Conservation (phyloP, 129 eudicot species). For the Apium graveolens region DNA sequence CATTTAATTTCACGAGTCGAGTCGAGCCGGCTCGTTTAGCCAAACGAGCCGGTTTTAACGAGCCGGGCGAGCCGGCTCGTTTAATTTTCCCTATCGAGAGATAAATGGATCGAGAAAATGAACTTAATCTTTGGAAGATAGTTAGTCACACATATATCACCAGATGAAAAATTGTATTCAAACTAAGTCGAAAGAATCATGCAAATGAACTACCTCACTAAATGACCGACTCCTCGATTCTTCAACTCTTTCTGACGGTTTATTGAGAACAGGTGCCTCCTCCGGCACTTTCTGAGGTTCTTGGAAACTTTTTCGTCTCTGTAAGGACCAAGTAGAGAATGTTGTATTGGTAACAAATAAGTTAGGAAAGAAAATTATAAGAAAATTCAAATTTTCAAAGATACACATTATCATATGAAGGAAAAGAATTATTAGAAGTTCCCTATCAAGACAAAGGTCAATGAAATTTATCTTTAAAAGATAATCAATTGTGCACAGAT, state of each 20-base stretch:
- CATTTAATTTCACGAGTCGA: too few relatives aligned
- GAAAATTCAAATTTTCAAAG: background rate
- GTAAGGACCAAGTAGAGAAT: background rate
- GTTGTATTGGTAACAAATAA: background rate
- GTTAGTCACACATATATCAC: too few relatives aligned
- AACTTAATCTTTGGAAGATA: background rate
- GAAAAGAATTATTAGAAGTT: background rate
- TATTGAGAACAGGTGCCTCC: too few relatives aligned
- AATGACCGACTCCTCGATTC: slow-evolving; percentile 34
- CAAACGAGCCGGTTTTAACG: too few relatives aligned
- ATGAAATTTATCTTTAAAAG: too few relatives aligned
- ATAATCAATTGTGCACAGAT: too few relatives aligned
- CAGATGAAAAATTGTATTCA: background rate
- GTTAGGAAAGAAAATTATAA: background rate
- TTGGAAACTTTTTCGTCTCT: slow-evolving; percentile 16
- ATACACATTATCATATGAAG: background rate
- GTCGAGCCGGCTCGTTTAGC: too few relatives aligned
- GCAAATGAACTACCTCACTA: background rate
- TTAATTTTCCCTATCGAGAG: background rate
- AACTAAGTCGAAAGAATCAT: background rate
- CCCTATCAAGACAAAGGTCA: too few relatives aligned
- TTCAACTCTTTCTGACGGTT: slow-evolving; percentile 21
- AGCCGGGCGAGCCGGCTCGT: too few relatives aligned
- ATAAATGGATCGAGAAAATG: too few relatives aligned
- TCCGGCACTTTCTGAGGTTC: background rate